A percentile compares a stretch with the other conserved stretches of the same genome.
phyloP scores from a whole-genome alignment of 345 rosid genomes.

The Toxicodendron radicans region DNA sequence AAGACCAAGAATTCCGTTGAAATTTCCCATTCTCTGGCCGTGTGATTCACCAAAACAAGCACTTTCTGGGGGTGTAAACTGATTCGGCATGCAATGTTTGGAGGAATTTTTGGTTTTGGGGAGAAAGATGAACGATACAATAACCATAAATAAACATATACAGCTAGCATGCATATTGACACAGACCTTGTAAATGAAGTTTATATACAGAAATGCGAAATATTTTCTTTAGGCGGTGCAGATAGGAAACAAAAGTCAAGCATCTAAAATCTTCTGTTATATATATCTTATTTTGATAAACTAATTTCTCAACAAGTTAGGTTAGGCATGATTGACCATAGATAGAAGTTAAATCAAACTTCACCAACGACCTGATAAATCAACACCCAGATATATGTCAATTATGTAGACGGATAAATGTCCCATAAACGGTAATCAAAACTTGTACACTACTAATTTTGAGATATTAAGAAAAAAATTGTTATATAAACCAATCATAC shows the following conservation, averaged over 20 bases:
- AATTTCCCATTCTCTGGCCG: slow-evolving; percentile 33
- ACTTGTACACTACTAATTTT: too few relatives aligned
- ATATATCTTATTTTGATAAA: background rate
- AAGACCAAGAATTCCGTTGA: slow-evolving; percentile 10
- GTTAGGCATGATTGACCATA: slow-evolving; percentile 25
- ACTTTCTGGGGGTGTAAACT: background rate
- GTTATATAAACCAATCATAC: too few relatives aligned
- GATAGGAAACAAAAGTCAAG: slow-evolving; percentile 21
- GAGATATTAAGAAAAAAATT: too few relatives aligned
- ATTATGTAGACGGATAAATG: too few relatives aligned
- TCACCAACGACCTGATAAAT: slow-evolving; percentile 23
- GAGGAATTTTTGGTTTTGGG: background rate
- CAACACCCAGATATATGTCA: background rate
- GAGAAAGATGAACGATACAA: background rate
- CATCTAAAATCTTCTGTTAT: background rate
- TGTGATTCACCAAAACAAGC: background rate
- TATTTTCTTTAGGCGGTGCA: slow-evolving; percentile 23
- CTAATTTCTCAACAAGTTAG: slow-evolving; percentile 32
- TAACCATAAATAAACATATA: background rate
- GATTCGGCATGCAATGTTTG: background rate
- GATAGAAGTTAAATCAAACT: slow-evolving; percentile 18
- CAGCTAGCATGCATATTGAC: background rate
- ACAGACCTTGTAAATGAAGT: background rate
- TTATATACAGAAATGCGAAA: background rate
- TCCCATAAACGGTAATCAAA: too few relatives aligned